phyloP scores from a whole-genome alignment of 306 rosid genomes.

The Gleditsia sinensis region DNA sequence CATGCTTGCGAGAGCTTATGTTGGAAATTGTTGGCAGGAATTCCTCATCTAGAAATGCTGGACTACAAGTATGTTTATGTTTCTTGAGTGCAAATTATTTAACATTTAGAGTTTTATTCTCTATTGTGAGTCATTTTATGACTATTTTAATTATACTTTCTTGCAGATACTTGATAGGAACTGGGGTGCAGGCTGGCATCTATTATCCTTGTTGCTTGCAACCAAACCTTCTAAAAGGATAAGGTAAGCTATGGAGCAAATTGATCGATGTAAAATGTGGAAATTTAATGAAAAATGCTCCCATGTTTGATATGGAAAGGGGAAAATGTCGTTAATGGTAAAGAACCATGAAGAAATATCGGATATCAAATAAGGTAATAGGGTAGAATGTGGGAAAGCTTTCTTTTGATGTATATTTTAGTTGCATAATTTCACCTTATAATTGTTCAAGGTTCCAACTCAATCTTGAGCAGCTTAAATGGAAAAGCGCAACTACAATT shows the following conservation, averaged over 20 bases:
- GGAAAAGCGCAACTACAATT: background rate
- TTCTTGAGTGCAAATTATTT: conserved; percentile 5
- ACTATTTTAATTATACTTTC: conserved; percentile 29
- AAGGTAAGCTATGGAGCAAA: conserved; percentile 51
- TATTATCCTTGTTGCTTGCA: conserved; percentile 82
- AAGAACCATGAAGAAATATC: conserved; percentile 21
- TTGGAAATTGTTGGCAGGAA: conserved; percentile 65
- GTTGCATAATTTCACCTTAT: background rate
- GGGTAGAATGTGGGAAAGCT: background rate
- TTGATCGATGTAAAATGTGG: conserved; percentile 30
- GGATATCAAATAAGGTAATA: background rate
- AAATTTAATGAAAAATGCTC: conserved; percentile 28
- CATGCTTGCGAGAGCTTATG: conserved; percentile 85
- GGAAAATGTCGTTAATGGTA: background rate
- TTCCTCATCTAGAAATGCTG: conserved; percentile 72
- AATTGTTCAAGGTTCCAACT: background rate
- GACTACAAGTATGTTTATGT: conserved; percentile 68
- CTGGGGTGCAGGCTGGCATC: conserved; percentile 99
- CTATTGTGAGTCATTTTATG: conserved; percentile 28
- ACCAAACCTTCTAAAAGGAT: conserved; percentile 77
- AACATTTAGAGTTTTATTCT: conserved; percentile 28
- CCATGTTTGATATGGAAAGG: conserved; percentile 9
- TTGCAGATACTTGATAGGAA: conserved; percentile 95
- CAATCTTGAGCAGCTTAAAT: background rate
- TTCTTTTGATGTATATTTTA: background rate